Evolutionary conservation across 768 basidiomycete genomes (phyloP), one percentile per base, ranked within the genome.

Genomic region (Boletus sensibilis): DNA sequence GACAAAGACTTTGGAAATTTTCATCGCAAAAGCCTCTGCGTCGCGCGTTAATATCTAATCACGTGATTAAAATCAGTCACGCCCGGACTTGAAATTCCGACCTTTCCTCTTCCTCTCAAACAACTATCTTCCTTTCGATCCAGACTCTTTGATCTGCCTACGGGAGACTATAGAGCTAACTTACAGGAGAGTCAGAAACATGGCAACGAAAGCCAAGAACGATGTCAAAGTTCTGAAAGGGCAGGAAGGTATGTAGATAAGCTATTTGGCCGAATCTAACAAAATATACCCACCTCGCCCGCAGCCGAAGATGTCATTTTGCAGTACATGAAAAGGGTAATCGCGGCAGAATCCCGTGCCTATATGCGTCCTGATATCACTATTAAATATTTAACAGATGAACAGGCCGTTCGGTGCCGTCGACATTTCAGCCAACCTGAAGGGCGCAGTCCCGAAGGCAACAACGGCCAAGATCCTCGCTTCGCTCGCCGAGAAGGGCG

Each of bases 391-490:
- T 21, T 37, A 43, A 35, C 64, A 94, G 91, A 91, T 93, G 84
- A 96, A 96, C 72, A 82, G 93, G n/a, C 93, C 93, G 7, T 95
- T 87, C 65, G 93, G 93, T 9, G 92, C 92, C 57, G 93, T 94
- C 35, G 94, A 97, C 68, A 86, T 96, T 6, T 82, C 90, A 16
- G 91, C 93, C 11, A 97, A 97, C 72, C 75, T 97, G 31, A 95
- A 95, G 72, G 91, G 91, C 49, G 87, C 87, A 11, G 86, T 96
- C 5, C 85, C 91, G 8, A 97, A 97, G 68, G 74, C 91, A 2
- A 78, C 86, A 3, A 86, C 87, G 0, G 92, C 93, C 67, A 97
- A 96, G 75, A 88, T 95, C 44, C 78, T 96, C 14, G 74, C 82
- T 3, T 74, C 84, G 1, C 80, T 96, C 18, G 87, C 94, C n/a